A percentile compares a stretch with the other conserved stretches of the same genome.
These are phyloP conservation scores for Bruguiera sexangula DNA, from an alignment of 345 rosid species.

Conservation along the genomic window DNA sequence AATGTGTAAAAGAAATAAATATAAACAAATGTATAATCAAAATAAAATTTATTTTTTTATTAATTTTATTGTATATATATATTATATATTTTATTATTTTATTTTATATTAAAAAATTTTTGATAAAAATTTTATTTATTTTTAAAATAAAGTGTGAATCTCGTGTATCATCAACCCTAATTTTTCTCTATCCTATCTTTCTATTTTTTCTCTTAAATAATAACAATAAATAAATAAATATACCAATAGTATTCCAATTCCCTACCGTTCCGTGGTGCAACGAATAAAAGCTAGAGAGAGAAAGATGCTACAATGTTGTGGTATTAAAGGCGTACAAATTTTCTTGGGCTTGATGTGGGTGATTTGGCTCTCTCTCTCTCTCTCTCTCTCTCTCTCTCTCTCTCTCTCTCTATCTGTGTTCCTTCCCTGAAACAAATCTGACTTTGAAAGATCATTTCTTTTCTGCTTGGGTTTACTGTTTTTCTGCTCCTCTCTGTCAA, in stretches of 20 bases:
- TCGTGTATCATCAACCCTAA: too few relatives aligned
- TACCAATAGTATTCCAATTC: slow-evolving; percentile 7
- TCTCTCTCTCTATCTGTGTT: background rate
- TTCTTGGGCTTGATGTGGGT: slow-evolving; percentile 6
- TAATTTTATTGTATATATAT: too few relatives aligned
- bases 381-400: background rate
- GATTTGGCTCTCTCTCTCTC: slow-evolving; percentile 19
- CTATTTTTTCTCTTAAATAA: slow-evolving; percentile 5
- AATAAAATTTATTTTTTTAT: too few relatives aligned
- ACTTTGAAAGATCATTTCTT: slow-evolving; percentile 16
- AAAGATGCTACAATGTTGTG: slow-evolving; percentile 14
- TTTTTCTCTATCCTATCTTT: too few relatives aligned
- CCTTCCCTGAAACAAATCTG: slow-evolving; percentile 8
- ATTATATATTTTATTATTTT: too few relatives aligned
- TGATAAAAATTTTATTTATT: too few relatives aligned
- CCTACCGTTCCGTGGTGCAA: slow-evolving; percentile 55
- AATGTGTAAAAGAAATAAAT: too few relatives aligned
- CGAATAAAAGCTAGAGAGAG: slow-evolving; percentile 55
- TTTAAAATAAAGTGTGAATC: too few relatives aligned
- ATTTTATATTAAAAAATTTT: too few relatives aligned
- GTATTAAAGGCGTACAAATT: slow-evolving; percentile 12
- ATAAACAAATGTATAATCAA: too few relatives aligned
- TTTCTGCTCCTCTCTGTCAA: background rate
- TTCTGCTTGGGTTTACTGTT: slow-evolving; percentile 17
- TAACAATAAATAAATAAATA: background rate